Conservation (phyloP, 1,284 basidiomycete genomes). For the Marasmius oreades region DNA sequence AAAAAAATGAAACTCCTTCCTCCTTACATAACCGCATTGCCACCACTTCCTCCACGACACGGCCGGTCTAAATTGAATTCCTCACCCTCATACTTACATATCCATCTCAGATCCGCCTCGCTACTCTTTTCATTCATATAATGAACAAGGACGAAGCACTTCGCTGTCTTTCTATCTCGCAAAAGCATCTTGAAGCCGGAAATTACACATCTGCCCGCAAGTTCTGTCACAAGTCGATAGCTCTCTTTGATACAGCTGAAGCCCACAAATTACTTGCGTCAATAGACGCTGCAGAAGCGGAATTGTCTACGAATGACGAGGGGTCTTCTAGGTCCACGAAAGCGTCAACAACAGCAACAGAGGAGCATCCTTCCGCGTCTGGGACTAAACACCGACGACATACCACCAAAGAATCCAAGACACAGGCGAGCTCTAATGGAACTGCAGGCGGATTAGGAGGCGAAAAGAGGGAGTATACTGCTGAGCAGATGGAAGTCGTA, state of each 20-base stretch:
- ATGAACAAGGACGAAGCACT: conserved; percentile 88
- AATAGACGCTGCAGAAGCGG: conserved; percentile 52
- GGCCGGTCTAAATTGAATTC: neutral
- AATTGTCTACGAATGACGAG: conserved; percentile 26
- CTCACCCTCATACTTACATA: neutral
- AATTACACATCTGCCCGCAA: conserved; percentile 81
- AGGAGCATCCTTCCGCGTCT: conserved; percentile 65
- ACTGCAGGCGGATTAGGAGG: conserved; percentile 53
- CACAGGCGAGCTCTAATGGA: conserved; percentile 35
- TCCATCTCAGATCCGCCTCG: neutral
- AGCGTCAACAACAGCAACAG: conserved; percentile 46
- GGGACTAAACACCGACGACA: conserved; percentile 60
- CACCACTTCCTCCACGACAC: neutral
- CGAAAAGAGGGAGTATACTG: conserved; percentile 83
- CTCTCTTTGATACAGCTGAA: conserved; percentile 81
- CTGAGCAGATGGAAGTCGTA: conserved; percentile 84
- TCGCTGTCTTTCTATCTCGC: conserved; percentile 76
- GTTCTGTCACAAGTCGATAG: conserved; percentile 88
- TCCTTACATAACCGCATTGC: too few relatives aligned
- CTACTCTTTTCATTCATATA: neutral
- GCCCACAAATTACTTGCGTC: conserved; percentile 65
- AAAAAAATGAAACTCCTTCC: too few relatives aligned
- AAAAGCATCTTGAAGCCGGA: conserved; percentile 66
- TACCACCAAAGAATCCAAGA: conserved; percentile 30
- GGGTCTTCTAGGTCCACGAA: conserved; percentile 17